Conservation (phyloP, 2,329 filamentous ascomycete genomes). For the Orbilia ellipsospora region DNA sequence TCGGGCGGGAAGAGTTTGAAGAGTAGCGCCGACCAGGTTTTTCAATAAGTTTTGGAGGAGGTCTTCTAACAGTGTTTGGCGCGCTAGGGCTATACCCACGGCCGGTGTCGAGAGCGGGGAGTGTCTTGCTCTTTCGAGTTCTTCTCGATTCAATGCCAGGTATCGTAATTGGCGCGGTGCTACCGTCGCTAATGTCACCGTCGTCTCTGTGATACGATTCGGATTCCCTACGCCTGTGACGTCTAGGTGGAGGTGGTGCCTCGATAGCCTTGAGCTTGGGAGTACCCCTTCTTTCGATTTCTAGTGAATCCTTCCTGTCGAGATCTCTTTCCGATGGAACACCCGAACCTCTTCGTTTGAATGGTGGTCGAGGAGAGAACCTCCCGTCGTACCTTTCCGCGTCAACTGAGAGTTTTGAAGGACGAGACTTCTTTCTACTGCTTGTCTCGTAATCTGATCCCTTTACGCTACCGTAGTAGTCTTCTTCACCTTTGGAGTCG, state of each 20-base stretch:
- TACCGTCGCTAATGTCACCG: slow-evolving; percentile 47
- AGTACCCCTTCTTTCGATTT: slow-evolving; percentile 46
- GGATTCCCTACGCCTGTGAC: slow-evolving; percentile 46
- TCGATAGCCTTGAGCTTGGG: slow-evolving; percentile 53
- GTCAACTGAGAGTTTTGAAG: slow-evolving; percentile 40
- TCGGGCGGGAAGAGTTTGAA: slow-evolving; percentile 45
- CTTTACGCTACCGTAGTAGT: slow-evolving; percentile 51
- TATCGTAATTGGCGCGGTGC: slow-evolving; percentile 48
- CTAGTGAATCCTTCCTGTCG: slow-evolving; percentile 37
- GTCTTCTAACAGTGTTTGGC: slow-evolving; percentile 28
- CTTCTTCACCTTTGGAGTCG: slow-evolving; percentile 48
- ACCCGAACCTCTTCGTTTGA: slow-evolving; percentile 38
- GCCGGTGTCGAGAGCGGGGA: slow-evolving; percentile 36
- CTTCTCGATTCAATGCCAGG: slow-evolving; percentile 39
- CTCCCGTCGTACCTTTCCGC: slow-evolving; percentile 42
- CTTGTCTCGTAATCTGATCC: slow-evolving; percentile 49
- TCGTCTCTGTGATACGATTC: slow-evolving; percentile 51
- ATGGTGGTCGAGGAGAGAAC: slow-evolving; percentile 44
- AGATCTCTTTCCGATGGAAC: slow-evolving; percentile 47
- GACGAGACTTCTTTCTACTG: slow-evolving; percentile 35
- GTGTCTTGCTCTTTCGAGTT: slow-evolving; percentile 29
- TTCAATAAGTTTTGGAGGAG: slow-evolving; percentile 32
- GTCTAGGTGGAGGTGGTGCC: slow-evolving; percentile 39
- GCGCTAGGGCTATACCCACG: slow-evolving; percentile 33
- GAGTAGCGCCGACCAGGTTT: slow-evolving; percentile 44